Base-by-base conservation (phyloP, 257 asterid species). In the Thymus mandschuricus region DNA sequence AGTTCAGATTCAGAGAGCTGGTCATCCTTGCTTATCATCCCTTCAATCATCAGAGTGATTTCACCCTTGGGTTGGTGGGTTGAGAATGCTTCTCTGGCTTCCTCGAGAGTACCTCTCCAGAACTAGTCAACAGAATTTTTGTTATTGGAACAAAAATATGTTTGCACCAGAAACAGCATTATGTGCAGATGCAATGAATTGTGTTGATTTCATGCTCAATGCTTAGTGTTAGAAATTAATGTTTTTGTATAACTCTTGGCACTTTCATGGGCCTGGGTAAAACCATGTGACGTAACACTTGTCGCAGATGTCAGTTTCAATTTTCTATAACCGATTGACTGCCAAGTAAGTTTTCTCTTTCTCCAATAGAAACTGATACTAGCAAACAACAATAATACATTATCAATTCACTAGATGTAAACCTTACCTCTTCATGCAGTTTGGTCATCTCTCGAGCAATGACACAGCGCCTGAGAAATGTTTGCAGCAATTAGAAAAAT, bases 381-480 rank as follows among this genome's bases (percentile, higher is more conserved):
- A 66, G 33, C 60, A 46, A 38, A 57, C 15, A 61, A 45, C 9
- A 75, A 65, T 43, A 73, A 65, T 52, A 40, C 15, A 66, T 48
- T 57, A 45, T 66, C 46, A 74, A 69, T 3, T 54, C 10, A 60
- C 63, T 50, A 50, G 48, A 71, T 52, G 69, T 61, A 73, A 70
- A 33, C 68, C 73, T 71, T 79, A 94, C 98, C 85, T 89, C 93
- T 89, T 94, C 99, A 49, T 91, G 96, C 8, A 88, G 78, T 83
- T 91, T 94, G 82, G 99, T 94, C 86, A 94, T 86, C 86, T 94
- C 99, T 29, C 97, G 92, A 49, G 97, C 99, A 83, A 94, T 79
- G 74, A 94, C 99, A 81, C 97, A 91, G 76, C 77, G 85, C 92
- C 99, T 91, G 86, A 60, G 70, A 75, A 41, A 62, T 68, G 78